Conservation (phyloP, 2,329 filamentous ascomycete genomes). For the Phyllosticta citriasiana region DNA sequence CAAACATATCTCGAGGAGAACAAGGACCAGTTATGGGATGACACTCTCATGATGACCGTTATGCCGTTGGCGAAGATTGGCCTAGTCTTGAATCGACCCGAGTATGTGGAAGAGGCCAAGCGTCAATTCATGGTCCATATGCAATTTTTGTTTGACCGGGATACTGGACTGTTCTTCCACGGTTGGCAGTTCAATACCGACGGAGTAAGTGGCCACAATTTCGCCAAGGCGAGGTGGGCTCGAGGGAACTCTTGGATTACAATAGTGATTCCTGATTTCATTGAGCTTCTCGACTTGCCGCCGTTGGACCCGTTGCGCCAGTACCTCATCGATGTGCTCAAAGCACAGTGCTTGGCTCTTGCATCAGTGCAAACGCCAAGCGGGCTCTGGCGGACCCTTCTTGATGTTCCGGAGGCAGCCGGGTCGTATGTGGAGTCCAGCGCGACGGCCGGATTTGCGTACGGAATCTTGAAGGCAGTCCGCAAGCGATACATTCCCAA, state of each 20-base stretch:
- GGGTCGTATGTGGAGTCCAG: conserved; percentile 69
- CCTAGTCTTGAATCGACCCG: conserved; percentile 54
- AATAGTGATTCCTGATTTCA: conserved; percentile 73
- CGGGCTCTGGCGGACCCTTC: conserved; percentile 65
- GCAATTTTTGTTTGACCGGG: conserved; percentile 66
- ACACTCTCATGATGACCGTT: conserved; percentile 83
- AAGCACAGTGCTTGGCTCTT: conserved; percentile 59
- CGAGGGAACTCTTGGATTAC: conserved; percentile 66
- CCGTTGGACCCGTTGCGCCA: conserved; percentile 49
- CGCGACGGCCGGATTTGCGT: conserved; percentile 72
- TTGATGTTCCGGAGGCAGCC: conserved; percentile 55
- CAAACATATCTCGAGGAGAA: conserved; percentile 64
- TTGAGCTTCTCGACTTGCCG: conserved; percentile 58
- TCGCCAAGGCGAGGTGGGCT: conserved; percentile 46
- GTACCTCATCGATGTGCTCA: conserved; percentile 53
- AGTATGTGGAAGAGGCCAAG: conserved; percentile 70
- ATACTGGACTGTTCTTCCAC: conserved; percentile 67
- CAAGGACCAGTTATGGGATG: conserved; percentile 70
- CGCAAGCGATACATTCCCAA: conserved; percentile 58
- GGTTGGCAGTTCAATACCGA: conserved; percentile 63
- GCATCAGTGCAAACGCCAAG: conserved; percentile 47
- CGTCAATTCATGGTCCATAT: conserved; percentile 68
- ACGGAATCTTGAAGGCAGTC: conserved; percentile 65
- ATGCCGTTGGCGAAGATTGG: conserved; percentile 73
- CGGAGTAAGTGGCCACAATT: conserved; percentile 43